Conservation (phyloP, 345 rosid genomes). For the Gossypium ekmanianum region DNA sequence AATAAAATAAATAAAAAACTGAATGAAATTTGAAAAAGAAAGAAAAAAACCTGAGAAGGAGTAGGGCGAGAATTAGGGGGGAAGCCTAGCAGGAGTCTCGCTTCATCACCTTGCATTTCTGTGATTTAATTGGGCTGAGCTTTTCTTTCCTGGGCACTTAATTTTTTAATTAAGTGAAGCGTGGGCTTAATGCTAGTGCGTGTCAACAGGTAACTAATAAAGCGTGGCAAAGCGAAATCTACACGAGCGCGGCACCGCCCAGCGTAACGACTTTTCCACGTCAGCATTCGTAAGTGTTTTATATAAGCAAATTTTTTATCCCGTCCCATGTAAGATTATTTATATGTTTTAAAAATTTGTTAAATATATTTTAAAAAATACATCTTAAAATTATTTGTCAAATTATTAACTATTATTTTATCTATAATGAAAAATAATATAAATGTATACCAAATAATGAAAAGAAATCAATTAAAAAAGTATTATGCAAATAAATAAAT, state of each 20-base stretch:
- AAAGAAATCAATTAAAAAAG: too few relatives aligned
- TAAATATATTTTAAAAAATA: too few relatives aligned
- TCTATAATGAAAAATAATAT: too few relatives aligned
- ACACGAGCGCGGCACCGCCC: background rate
- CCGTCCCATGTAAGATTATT: too few relatives aligned
- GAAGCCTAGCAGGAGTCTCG: conserved; percentile 66
- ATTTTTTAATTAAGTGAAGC: background rate
- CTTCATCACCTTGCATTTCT: conserved; percentile 75
- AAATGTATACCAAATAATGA: too few relatives aligned
- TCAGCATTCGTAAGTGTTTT: background rate
- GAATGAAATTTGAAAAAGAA: background rate
- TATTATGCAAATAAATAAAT: too few relatives aligned
- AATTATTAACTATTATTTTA: too few relatives aligned
- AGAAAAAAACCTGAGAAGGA: conserved; percentile 48
- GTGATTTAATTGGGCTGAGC: background rate
- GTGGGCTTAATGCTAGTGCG: background rate
- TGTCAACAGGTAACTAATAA: background rate
- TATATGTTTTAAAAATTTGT: too few relatives aligned
- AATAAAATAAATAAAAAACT: background rate
- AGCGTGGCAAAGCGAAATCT: conserved; percentile 5
- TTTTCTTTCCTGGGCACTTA: background rate
- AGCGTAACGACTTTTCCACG: background rate
- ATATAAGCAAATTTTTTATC: too few relatives aligned
- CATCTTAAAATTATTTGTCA: too few relatives aligned
- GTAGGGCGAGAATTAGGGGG: conserved; percentile 65